Percentiles rank a stretch among this genome's conserved stretches.
Conservation (phyloP, 352 stramenopile genomes). For the Globisporangium solare region DNA sequence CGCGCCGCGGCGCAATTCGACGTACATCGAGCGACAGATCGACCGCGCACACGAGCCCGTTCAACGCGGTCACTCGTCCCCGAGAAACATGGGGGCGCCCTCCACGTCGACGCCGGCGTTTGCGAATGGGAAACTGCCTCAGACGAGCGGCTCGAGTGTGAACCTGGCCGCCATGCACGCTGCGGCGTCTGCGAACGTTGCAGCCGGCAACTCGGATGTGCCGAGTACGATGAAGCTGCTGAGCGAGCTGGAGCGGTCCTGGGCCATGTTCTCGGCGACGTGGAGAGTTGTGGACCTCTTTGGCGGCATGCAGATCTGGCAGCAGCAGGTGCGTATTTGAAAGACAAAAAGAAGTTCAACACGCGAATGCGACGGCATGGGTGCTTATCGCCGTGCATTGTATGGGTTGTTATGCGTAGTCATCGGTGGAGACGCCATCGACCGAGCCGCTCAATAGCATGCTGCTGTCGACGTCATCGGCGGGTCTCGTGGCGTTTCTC, state of each 20-base stretch:
- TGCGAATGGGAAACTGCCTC: no score
- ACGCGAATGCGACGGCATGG: not conserved
- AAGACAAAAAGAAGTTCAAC: no score
- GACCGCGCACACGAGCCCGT: conserved; percentile 6
- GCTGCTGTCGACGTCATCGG: conserved; percentile 48
- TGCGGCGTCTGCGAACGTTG: not conserved
- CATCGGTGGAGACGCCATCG: not conserved
- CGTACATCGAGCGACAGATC: conserved; percentile 6
- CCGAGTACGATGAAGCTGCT: conserved; percentile 61
- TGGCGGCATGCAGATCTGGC: conserved; percentile 61
- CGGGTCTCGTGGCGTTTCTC: conserved; percentile 55
- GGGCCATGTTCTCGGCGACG: conserved; percentile 62
- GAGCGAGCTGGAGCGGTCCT: conserved; percentile 67
- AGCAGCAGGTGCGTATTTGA: conserved; percentile 30
- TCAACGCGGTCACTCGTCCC: conserved; percentile 6
- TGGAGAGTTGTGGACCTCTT: conserved; percentile 72
- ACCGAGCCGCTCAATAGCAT: conserved; percentile 55
- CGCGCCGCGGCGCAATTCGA: conserved; percentile 2
- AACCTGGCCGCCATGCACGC: not conserved
- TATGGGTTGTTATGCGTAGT: conserved; percentile 3
- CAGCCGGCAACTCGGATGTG: conserved; percentile 20
- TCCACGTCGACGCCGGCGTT: conserved; percentile 5
- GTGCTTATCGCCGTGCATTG: not conserved
- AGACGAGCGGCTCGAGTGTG: no score
- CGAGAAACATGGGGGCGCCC: not conserved